phyloP scores from a whole-genome alignment of 257 asterid genomes.

The Coffea canephora region DNA sequence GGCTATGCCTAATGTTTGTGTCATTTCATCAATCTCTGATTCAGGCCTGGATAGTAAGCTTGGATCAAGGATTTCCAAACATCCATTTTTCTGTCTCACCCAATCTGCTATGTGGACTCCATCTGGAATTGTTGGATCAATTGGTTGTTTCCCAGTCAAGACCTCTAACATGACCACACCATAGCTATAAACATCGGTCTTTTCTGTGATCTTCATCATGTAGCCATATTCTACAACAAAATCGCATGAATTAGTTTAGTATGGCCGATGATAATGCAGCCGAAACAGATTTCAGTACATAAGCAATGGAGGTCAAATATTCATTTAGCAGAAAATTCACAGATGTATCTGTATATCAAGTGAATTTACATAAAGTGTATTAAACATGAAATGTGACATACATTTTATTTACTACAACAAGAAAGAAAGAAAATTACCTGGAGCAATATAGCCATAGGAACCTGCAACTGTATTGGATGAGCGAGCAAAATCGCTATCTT shows the following conservation, averaged over 20 bases:
- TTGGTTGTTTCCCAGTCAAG: conserved; percentile 46
- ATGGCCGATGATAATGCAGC: not conserved
- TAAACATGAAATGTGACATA: not conserved
- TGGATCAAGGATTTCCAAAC: conserved; percentile 34
- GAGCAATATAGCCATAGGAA: conserved; percentile 52
- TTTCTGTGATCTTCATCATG: conserved; percentile 46
- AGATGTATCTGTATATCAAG: not conserved
- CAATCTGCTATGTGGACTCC: conserved; percentile 44
- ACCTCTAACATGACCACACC: conserved; percentile 49
- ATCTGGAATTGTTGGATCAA: conserved; percentile 51
- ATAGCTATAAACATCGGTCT: conserved; percentile 46
- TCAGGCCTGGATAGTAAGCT: conserved; percentile 31
- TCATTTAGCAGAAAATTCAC: not conserved
- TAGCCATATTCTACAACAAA: conserved; percentile 39
- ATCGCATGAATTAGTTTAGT: not conserved
- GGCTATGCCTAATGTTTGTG: conserved; percentile 47
- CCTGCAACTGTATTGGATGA: conserved; percentile 49
- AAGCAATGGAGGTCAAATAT: not conserved
- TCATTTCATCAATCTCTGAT: conserved; percentile 41
- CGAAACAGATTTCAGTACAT: not conserved
- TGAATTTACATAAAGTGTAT: not conserved
- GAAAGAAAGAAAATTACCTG: conserved; percentile 26
- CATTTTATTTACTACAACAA: not conserved
- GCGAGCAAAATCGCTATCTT: conserved; percentile 41
- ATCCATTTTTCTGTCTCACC: conserved; percentile 34